These are phyloP conservation scores for Macrotyloma uniflorum DNA, from an alignment of 306 rosid genomes.

Conservation along the genomic window DNA sequence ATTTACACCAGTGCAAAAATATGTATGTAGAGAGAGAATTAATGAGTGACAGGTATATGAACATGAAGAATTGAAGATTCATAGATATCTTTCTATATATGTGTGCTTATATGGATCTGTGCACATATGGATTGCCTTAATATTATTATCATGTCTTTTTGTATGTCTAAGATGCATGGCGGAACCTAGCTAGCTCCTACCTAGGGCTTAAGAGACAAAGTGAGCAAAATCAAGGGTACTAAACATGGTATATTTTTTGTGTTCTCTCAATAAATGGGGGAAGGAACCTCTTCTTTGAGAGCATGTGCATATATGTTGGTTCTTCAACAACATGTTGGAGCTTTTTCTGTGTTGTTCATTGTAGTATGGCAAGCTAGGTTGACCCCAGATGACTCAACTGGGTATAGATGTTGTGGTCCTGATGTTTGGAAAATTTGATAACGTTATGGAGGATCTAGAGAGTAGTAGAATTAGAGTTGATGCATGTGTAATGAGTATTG, in stretches of 20 bases:
- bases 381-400: slow-evolving; percentile 35
- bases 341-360: slow-evolving; percentile 15
- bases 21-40: background rate
- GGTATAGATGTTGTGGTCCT: slow-evolving; percentile 29
- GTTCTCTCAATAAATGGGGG: slow-evolving; percentile 19
- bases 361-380: slow-evolving; percentile 30
- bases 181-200: slow-evolving; percentile 26
- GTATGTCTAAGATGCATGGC: slow-evolving; percentile 35
- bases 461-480: slow-evolving; percentile 16
- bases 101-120: slow-evolving; percentile 25
- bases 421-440: background rate
- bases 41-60: slow-evolving; percentile 32
- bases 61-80: slow-evolving; percentile 3
- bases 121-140: slow-evolving; percentile 20
- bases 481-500: slow-evolving; percentile 35
- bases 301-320: slow-evolving; percentile 26
- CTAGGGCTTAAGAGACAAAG: slow-evolving; percentile 24
- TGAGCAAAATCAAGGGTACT: background rate
- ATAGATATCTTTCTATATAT: background rate
- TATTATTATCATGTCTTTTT: slow-evolving; percentile 37
- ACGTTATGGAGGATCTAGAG: background rate
- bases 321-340: slow-evolving; percentile 32
- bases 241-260: background rate
- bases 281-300: slow-evolving; percentile 25
- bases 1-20: slow-evolving; percentile 35